These are phyloP conservation scores for Coemansia sp. DNA, from an alignment of 192 early-diverging fungal genomes.

Conservation along the genomic window DNA sequence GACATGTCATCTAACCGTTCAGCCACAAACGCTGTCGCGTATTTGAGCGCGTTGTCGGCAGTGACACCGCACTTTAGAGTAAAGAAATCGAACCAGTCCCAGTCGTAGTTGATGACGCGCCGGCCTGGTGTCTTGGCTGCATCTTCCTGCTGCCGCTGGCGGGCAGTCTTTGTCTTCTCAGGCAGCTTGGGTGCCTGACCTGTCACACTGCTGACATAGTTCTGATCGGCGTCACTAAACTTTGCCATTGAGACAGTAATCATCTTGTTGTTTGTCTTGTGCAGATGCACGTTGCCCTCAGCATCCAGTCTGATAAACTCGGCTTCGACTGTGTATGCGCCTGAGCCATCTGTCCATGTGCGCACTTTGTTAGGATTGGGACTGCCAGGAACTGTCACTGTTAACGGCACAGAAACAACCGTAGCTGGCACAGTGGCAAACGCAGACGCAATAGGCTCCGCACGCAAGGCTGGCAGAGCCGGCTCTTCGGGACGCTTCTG, in stretches of 20 bases:
- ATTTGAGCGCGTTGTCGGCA: slow-evolving; percentile 73
- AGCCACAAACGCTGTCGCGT: slow-evolving; percentile 80
- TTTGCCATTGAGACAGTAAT: slow-evolving; percentile 91
- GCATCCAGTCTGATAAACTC: slow-evolving; percentile 69
- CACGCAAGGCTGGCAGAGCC: not conserved
- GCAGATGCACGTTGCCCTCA: slow-evolving; percentile 88
- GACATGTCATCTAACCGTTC: slow-evolving; percentile 84
- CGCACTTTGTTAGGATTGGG: slow-evolving; percentile 63
- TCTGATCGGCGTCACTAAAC: slow-evolving; percentile 59
- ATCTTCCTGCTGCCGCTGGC: slow-evolving; percentile 48
- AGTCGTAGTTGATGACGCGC: slow-evolving; percentile 64
- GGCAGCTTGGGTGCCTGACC: slow-evolving; percentile 22
- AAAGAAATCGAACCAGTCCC: slow-evolving; percentile 92
- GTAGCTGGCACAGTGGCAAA: not conserved
- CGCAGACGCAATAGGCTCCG: not conserved
- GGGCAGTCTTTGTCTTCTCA: slow-evolving; percentile 32
- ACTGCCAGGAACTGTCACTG: slow-evolving; percentile 3
- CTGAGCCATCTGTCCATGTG: slow-evolving; percentile 90
- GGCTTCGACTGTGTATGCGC: slow-evolving; percentile 90
- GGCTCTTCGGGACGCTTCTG: slow-evolving; percentile 18
- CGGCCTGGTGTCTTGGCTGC: slow-evolving; percentile 45
- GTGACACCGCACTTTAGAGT: slow-evolving; percentile 74
- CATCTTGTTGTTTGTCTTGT: slow-evolving; percentile 92
- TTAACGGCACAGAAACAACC: no score
- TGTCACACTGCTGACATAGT: slow-evolving; percentile 28